These are phyloP conservation scores for Chernovozyma sophiae-reginae DNA, from an alignment of 1,139 yeast species.

Conservation along the genomic window DNA sequence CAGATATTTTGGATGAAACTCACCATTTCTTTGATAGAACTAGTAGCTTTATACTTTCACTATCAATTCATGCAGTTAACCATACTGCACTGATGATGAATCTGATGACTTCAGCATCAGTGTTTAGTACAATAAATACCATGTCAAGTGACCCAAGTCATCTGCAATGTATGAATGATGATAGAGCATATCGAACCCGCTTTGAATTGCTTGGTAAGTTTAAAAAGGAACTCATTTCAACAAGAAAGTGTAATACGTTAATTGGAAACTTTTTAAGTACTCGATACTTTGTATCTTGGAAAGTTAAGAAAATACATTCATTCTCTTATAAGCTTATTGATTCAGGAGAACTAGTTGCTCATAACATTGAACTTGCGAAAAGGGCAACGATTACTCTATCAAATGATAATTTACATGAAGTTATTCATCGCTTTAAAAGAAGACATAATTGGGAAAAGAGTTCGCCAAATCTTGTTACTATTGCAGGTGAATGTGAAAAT, in stretches of 20 bases:
- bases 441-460: not conserved
- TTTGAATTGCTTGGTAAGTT: not conserved
- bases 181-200: not conserved
- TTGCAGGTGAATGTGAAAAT: not conserved
- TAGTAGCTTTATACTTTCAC: slow-evolving; percentile 2
- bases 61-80: slow-evolving; percentile 3
- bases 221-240: not conserved
- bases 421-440: not conserved
- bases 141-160: not conserved
- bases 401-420: not conserved
- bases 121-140: slow-evolving; percentile 1
- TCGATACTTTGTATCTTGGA: slow-evolving; percentile 5
- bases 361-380: slow-evolving; percentile 1
- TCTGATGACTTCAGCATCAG: not conserved
- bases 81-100: slow-evolving; percentile 1
- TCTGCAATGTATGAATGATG: not conserved
- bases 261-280: slow-evolving; percentile 2
- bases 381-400: not conserved
- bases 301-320: slow-evolving; percentile 3
- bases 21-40: slow-evolving; percentile 1
- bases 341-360: slow-evolving; percentile 2
- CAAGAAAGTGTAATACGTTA: not conserved
- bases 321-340: slow-evolving; percentile 4
- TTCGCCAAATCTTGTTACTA: not conserved
- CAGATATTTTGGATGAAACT: slow-evolving; percentile 4